Percentiles rank a stretch among this genome's conserved stretches.
phyloP scores from a whole-genome alignment of 257 asterid genomes.

The Petunia secreta region DNA sequence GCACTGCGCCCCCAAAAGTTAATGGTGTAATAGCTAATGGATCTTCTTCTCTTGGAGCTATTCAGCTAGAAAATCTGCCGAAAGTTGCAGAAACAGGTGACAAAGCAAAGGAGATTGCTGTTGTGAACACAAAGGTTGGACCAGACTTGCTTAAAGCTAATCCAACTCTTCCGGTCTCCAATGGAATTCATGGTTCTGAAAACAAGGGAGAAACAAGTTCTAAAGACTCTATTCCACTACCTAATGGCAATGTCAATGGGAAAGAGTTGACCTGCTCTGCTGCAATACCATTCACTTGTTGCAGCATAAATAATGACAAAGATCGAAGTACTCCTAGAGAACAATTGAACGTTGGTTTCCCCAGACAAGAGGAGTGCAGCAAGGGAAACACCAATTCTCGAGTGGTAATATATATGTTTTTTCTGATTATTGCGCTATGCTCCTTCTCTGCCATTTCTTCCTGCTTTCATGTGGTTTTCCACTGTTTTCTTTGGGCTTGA shows the following conservation, averaged over 20 bases:
- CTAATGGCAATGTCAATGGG: slow-evolving; percentile 31
- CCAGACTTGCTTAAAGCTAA: slow-evolving; percentile 31
- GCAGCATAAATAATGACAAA: slow-evolving; percentile 23
- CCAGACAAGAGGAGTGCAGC: slow-evolving; percentile 34
- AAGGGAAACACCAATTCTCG: slow-evolving; percentile 30
- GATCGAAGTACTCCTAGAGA: slow-evolving; percentile 14
- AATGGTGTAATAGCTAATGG: slow-evolving; percentile 36
- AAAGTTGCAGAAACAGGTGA: slow-evolving; percentile 38
- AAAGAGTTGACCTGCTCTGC: slow-evolving; percentile 38
- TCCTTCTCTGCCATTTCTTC: not conserved
- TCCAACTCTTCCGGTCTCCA: slow-evolving; percentile 33
- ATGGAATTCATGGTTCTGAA: slow-evolving; percentile 33
- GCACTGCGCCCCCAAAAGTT: slow-evolving; percentile 23
- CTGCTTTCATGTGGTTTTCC: not conserved
- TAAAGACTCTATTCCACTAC: slow-evolving; percentile 23
- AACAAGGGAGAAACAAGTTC: not conserved
- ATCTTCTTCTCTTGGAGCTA: slow-evolving; percentile 31
- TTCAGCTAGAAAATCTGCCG: slow-evolving; percentile 26
- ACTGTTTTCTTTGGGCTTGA: not conserved
- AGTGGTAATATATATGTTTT: slow-evolving; percentile 44
- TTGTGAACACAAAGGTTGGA: slow-evolving; percentile 27
- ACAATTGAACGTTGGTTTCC: slow-evolving; percentile 24
- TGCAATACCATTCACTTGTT: slow-evolving; percentile 30
- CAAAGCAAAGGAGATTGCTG: slow-evolving; percentile 32
- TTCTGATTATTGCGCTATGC: not conserved